Evolutionary conservation across 345 rosid genomes (phyloP), one percentile per base, ranked within the genome.

Genomic region (Citrus medica): DNA sequence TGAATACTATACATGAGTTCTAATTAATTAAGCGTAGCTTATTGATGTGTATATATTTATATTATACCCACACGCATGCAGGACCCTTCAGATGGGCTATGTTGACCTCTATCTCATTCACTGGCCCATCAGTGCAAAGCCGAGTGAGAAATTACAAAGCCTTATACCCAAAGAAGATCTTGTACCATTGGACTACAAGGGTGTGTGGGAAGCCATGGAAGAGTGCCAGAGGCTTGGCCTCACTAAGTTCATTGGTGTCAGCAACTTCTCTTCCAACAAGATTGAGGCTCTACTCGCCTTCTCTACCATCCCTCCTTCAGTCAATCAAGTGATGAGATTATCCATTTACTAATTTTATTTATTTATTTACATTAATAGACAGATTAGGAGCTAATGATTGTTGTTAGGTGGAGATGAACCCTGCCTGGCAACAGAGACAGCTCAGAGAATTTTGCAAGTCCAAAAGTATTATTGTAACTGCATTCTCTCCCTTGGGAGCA

Each of bases 221-320:
- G 85, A 79, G 25, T 73, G 81, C 53, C 80, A 4, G 33, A 71
- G 61, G 64, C 76, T 72, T 76, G 78, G 80, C 65, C 80, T 83
- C 51, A 56, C 83, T 1, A 79, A 63, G 55, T 6, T 71, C 40
- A 76, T 83, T 13, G 79, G 83, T 62, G 76, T 78, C 46, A 74
- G 76, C 79, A 82, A 82, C 62, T 82, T 78, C 76, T 68, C 79
- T 24, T 51, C 62, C 69, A 74, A 63, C 62, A 83, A 83, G 46
- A 81, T 83, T 19, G 28, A 68, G 27, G 55, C 3, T 16, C n/a
- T 83, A 33, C 73, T 77, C 1, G 38, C 78, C 25, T 22, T 63
- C 13, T 79, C 79, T 13, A 73, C 63, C 25, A 68, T 83, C 76
- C 81, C 81, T 67, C 86, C 79, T 2, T 58, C 67, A 4, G 83